phyloP scores from a whole-genome alignment of 257 asterid genomes.

The Datura wrightii region DNA sequence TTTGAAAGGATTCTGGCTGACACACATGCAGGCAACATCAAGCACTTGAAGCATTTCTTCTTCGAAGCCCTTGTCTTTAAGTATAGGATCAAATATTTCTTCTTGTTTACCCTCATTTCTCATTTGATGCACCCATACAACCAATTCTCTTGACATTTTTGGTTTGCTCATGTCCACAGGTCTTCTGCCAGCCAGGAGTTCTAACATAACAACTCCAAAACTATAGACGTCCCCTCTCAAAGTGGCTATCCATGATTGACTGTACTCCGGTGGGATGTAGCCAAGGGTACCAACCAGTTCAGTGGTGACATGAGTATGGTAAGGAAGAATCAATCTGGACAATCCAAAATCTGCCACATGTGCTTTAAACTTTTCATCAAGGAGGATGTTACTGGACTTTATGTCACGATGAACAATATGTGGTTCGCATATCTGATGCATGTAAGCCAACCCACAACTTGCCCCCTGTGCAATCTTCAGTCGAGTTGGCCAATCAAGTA shows the following conservation, averaged over 20 bases:
- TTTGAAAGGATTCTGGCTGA: conserved; percentile 77
- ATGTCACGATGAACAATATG: conserved; percentile 95
- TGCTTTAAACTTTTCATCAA: conserved; percentile 81
- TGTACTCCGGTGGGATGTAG: conserved; percentile 96
- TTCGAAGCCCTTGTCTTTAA: conserved; percentile 72
- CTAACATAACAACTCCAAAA: conserved; percentile 93
- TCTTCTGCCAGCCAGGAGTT: conserved; percentile 81
- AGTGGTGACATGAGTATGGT: conserved; percentile 89
- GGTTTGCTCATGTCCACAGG: conserved; percentile 89
- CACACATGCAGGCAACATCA: conserved; percentile 87
- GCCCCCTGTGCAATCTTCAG: conserved; percentile 77
- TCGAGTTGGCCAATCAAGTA: conserved; percentile 86
- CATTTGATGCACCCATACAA: conserved; percentile 78
- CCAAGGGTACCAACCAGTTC: conserved; percentile 97
- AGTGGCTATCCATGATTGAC: conserved; percentile 95
- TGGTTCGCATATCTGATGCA: conserved; percentile 91
- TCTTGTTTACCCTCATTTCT: conserved; percentile 75
- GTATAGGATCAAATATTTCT: conserved; percentile 72
- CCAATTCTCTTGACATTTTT: conserved; percentile 73
- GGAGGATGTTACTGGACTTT: conserved; percentile 93
- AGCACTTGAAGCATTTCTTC: conserved; percentile 83
- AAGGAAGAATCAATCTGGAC: conserved; percentile 86
- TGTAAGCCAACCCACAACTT: conserved; percentile 86
- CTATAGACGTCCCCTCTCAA: conserved; percentile 94
- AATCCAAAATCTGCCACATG: conserved; percentile 95